Conservation (phyloP, 1,284 basidiomycete species). For the Lignosus rhinocerotis region DNA sequence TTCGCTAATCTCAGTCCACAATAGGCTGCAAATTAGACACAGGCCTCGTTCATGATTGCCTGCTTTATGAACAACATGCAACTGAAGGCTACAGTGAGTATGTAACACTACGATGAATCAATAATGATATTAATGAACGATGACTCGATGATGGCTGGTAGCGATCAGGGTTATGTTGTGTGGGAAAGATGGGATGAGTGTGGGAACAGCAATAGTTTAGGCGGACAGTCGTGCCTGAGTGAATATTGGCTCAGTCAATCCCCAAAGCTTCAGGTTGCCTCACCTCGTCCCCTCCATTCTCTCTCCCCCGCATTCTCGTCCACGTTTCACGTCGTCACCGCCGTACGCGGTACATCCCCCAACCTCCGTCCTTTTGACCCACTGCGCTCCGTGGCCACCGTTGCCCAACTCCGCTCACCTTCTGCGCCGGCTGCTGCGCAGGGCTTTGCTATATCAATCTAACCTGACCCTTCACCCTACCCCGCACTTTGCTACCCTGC, state of each 20-base stretch:
- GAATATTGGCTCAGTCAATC: slow-evolving; percentile 8
- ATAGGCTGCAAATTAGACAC: too few species aligned
- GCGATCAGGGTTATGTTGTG: background rate
- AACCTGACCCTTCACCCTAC: background rate
- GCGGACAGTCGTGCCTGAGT: slow-evolving; percentile 12
- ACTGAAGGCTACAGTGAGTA: too few species aligned
- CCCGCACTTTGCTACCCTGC: background rate
- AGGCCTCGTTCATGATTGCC: too few species aligned
- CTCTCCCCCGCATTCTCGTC: background rate
- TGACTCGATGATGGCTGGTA: too few species aligned
- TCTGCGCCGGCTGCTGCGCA: slow-evolving; percentile 22
- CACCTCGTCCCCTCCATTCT: background rate
- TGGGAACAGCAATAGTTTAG: slow-evolving; percentile 6
- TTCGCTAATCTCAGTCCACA: too few species aligned
- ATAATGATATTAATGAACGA: too few species aligned
- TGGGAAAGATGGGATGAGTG: slow-evolving; percentile 4
- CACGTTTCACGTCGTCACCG: background rate
- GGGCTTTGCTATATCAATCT: slow-evolving; percentile 11
- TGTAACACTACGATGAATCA: too few species aligned
- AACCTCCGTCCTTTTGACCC: background rate
- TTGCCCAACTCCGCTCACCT: slow-evolving; percentile 8
- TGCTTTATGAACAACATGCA: too few species aligned
- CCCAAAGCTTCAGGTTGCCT: slow-evolving; percentile 1
- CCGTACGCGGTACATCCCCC: slow-evolving; percentile 3
- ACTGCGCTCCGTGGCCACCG: slow-evolving; percentile 14